A percentile compares a stretch with the other conserved stretches of the same genome.
Conservation (phyloP, 176 grass and related monocot species). For the Poa pratensis region DNA sequence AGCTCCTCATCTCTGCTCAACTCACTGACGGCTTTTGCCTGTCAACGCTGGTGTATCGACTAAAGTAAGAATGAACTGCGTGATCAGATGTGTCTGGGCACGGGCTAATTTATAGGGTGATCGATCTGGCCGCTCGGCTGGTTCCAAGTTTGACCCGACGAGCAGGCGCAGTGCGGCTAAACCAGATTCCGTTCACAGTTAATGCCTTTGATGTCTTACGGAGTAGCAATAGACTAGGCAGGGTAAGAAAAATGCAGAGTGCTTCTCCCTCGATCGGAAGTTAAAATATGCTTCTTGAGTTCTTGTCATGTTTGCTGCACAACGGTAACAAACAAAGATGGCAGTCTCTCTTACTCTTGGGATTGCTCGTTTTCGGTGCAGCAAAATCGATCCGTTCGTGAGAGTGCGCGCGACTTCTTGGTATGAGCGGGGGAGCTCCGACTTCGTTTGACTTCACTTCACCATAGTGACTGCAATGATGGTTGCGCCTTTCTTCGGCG, state of each 20-base stretch:
- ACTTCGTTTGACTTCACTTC: constrained; percentile 45
- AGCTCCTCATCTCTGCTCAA: constrained; percentile 17
- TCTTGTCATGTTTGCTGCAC: not conserved
- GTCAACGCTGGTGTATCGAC: not conserved
- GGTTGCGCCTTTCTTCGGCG: not conserved
- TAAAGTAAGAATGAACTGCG: constrained; percentile 1
- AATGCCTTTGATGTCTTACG: constrained; percentile 28
- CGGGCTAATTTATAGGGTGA: constrained; percentile 43
- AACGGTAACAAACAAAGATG: constrained; percentile 13
- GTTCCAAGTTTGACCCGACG: constrained; percentile 36
- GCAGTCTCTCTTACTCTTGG: not conserved
- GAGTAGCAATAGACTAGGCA: not conserved
- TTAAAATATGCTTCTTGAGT: not conserved
- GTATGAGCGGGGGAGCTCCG: constrained; percentile 12
- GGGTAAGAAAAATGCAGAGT: not conserved
- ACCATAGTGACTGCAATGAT: not conserved
- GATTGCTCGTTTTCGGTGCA: constrained; percentile 9
- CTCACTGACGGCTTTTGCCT: not conserved
- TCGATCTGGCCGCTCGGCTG: not conserved
- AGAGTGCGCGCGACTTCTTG: constrained; percentile 20
- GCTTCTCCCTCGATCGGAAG: not conserved
- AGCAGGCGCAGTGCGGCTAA: not conserved
- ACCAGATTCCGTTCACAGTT: constrained; percentile 48
- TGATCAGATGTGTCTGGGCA: constrained; percentile 5
- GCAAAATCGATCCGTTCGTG: constrained; percentile 27